A percentile compares a stretch with the other conserved stretches of the same genome.
phyloP scores from a whole-genome alignment of 768 basidiomycete species.

The Suillus clintonianus region DNA sequence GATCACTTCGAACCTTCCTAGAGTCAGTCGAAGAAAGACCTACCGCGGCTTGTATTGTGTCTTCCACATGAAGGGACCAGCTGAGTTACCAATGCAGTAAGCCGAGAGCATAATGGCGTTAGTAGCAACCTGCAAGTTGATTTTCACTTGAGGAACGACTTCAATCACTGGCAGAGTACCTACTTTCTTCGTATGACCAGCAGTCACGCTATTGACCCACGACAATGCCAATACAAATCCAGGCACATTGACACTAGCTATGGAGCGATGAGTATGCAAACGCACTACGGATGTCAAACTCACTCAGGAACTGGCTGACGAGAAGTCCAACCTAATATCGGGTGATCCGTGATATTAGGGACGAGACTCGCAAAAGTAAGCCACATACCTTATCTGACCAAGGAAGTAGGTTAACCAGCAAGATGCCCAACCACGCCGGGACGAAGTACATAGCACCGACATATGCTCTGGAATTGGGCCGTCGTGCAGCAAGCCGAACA shows the following conservation, averaged over 20 bases:
- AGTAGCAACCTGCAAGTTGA: constrained; percentile 34
- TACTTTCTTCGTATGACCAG: constrained; percentile 68
- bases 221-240: constrained; percentile 58
- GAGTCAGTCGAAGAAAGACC: background rate
- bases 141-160: background rate
- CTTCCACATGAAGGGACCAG: constrained; percentile 76
- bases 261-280: background rate
- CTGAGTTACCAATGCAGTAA: constrained; percentile 61
- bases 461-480: constrained; percentile 55
- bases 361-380: background rate
- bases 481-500: constrained; percentile 51
- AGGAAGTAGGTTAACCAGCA: constrained; percentile 60
- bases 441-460: constrained; percentile 55
- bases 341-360: background rate
- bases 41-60: constrained; percentile 60
- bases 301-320: constrained; percentile 55
- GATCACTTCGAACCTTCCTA: background rate
- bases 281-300: background rate
- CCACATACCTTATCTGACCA: constrained; percentile 54
- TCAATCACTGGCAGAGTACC: background rate
- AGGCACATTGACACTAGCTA: constrained; percentile 51
- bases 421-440: constrained; percentile 60
- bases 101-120: constrained; percentile 71
- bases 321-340: constrained; percentile 43
- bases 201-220: constrained; percentile 62